A percentile compares a stretch with the other conserved stretches of the same genome.
These are phyloP conservation scores for Aspergillus jensenii DNA, from an alignment of 2,329 filamentous ascomycete species.

Conservation along the genomic window DNA sequence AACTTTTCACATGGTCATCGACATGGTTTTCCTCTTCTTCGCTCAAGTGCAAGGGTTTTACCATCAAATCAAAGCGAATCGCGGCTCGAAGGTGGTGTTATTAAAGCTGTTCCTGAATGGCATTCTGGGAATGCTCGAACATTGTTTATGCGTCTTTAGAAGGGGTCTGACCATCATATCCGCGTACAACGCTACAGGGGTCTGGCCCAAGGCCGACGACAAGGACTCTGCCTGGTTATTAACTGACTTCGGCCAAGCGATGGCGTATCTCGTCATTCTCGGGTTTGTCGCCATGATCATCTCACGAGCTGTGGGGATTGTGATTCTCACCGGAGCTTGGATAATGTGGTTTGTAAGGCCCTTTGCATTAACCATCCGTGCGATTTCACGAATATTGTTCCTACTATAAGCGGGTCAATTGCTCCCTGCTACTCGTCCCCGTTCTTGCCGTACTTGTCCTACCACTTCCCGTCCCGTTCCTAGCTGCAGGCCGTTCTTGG, in stretches of 20 bases:
- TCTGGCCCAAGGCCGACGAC: conserved; percentile 29
- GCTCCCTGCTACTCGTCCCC: background rate
- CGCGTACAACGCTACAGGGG: conserved; percentile 32
- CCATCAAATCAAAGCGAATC: conserved; percentile 22
- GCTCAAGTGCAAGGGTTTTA: conserved; percentile 27
- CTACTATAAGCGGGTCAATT: conserved; percentile 17
- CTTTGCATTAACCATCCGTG: conserved; percentile 32
- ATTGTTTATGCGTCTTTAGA: conserved; percentile 30
- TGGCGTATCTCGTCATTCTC: conserved; percentile 34
- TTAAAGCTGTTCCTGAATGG: conserved; percentile 22
- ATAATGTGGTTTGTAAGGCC: conserved; percentile 37
- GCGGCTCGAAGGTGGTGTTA: conserved; percentile 20
- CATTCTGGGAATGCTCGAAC: conserved; percentile 31
- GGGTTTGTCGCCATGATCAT: conserved; percentile 33
- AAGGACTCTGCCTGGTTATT: conserved; percentile 29
- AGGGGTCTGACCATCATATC: conserved; percentile 26
- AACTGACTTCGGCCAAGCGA: conserved; percentile 32
- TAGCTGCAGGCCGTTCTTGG: background rate
- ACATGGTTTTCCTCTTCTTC: conserved; percentile 30
- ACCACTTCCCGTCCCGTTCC: background rate
- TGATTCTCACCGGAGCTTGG: conserved; percentile 37
- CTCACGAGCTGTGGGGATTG: conserved; percentile 29
- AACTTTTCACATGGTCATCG: conserved; percentile 30
- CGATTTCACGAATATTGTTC: conserved; percentile 27
- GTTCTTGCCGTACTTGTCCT: background rate